Percentiles rank a stretch among this genome's conserved stretches.
Evolutionary conservation across 163 green algal species (phyloP).

Genomic region (Scenedesmus sp.): DNA sequence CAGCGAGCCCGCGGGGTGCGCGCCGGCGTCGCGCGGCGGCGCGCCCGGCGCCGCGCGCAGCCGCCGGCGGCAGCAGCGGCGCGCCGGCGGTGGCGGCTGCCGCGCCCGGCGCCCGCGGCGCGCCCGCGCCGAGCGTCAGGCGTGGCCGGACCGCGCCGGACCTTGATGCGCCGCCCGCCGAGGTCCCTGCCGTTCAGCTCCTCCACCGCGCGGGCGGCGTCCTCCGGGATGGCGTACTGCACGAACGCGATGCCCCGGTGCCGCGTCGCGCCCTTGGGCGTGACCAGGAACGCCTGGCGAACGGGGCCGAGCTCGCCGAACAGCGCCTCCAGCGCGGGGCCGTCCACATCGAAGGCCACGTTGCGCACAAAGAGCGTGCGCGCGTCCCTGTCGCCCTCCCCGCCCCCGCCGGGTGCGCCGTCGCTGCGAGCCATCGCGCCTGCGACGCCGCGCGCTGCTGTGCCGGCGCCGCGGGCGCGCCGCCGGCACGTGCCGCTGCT

Average conservation of each 20-base stretch:
- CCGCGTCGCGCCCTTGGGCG: conserved; percentile 60
- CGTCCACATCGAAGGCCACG: conserved; percentile 63
- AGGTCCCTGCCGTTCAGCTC: conserved; percentile 74
- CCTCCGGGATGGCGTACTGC: conserved; percentile 82
- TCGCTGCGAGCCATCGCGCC: no score
- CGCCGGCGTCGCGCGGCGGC: no score
- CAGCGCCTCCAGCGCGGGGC: conserved; percentile 64
- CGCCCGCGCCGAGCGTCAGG: not conserved
- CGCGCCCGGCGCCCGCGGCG: no score
- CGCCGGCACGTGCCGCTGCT: no score
- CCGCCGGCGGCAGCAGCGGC: not conserved
- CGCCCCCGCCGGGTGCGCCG: no score
- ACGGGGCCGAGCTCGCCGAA: conserved; percentile 87
- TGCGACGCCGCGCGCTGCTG: no score
- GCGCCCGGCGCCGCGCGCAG: no score
- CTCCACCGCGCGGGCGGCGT: conserved; percentile 76
- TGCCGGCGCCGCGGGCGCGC: no score
- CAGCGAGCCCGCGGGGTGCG: no score
- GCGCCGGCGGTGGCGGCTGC: not conserved
- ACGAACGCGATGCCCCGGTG: conserved; percentile 90
- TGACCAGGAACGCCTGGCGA: conserved; percentile 82
- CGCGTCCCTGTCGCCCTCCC: conserved; percentile 44
- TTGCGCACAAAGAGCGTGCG: conserved; percentile 75
- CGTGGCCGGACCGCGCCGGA: conserved; percentile 36
- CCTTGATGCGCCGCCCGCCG: conserved; percentile 77